Evolutionary conservation across 192 early-diverging fungal species (phyloP).

Genomic region (Dispira simplex): DNA sequence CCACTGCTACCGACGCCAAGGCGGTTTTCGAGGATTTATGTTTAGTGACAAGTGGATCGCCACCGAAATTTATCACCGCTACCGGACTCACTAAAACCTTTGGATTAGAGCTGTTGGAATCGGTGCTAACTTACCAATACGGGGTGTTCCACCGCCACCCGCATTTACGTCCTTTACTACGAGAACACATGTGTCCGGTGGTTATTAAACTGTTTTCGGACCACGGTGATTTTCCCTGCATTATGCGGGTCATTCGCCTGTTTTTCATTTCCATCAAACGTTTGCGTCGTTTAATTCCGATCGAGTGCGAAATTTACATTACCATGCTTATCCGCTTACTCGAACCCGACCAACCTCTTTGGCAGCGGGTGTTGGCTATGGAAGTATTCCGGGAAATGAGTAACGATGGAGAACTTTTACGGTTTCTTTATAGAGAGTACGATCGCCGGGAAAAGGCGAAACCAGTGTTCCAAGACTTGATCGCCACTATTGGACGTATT

Average conservation of each 20-base stretch:
- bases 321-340: constrained; percentile 72
- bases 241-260: constrained; percentile 68
- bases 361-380: constrained; percentile 68
- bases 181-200: constrained; percentile 75
- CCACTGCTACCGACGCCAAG: constrained; percentile 10
- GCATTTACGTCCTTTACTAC: constrained; percentile 49
- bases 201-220: constrained; percentile 90
- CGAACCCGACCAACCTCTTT: constrained; percentile 59
- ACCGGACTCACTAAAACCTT: constrained; percentile 43
- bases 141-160: constrained; percentile 63
- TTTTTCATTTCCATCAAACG: constrained; percentile 62
- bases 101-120: constrained; percentile 88
- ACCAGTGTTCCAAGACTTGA: constrained; percentile 67
- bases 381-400: constrained; percentile 63
- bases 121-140: constrained; percentile 65
- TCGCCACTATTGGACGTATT: constrained; percentile 56
- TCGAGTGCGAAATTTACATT: constrained; percentile 92
- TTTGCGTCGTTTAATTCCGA: constrained; percentile 21
- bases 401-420: constrained; percentile 38
- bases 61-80: constrained; percentile 40
- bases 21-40: constrained; percentile 69
- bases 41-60: constrained; percentile 49
- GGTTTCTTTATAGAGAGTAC: constrained; percentile 56
- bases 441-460: constrained; percentile 58
- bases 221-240: constrained; percentile 54